Evolutionary conservation across 192 early-diverging fungal species (phyloP).

Genomic region (Mortierella claussenii): DNA sequence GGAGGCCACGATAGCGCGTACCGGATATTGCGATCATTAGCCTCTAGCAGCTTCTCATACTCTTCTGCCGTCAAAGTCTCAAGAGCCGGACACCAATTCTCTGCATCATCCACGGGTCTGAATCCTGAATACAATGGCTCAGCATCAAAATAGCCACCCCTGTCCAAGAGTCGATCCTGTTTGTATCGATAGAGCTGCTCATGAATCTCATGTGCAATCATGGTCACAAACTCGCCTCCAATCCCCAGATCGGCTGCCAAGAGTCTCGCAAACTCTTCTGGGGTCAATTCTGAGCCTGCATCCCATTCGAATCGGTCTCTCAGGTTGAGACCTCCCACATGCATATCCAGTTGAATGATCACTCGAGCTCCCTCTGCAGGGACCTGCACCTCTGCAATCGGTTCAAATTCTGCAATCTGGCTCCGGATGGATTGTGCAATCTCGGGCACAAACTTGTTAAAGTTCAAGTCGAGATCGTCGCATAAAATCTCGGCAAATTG

Average conservation of each 20-base stretch:
- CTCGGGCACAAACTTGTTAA: constrained; percentile 54
- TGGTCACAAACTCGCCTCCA: constrained; percentile 80
- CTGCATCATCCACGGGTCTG: constrained; percentile 59
- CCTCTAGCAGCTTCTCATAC: constrained; percentile 66
- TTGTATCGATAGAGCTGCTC: constrained; percentile 76
- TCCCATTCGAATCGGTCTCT: constrained; percentile 97
- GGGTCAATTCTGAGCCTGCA: constrained; percentile 68
- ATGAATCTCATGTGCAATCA: constrained; percentile 80
- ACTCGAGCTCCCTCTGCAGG: constrained; percentile 56
- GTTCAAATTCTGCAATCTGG: constrained; percentile 71
- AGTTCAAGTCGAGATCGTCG: constrained; percentile 76
- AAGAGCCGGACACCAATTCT: constrained; percentile 63
- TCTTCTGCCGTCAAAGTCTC: constrained; percentile 68
- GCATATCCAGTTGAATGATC: constrained; percentile 79
- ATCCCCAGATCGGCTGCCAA: constrained; percentile 79
- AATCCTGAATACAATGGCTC: constrained; percentile 59
- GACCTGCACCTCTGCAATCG: constrained; percentile 58
- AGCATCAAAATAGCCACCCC: constrained; percentile 40
- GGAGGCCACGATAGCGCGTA: no score
- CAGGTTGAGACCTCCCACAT: constrained; percentile 82
- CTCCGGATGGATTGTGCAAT: constrained; percentile 68
- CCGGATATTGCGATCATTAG: constrained; percentile 67
- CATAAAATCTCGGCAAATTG: constrained; percentile 87
- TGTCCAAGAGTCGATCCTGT: constrained; percentile 61
- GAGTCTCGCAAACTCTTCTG: constrained; percentile 78